Conservation (phyloP, 2,329 filamentous ascomycete genomes). For the Trichoderma sp. region DNA sequence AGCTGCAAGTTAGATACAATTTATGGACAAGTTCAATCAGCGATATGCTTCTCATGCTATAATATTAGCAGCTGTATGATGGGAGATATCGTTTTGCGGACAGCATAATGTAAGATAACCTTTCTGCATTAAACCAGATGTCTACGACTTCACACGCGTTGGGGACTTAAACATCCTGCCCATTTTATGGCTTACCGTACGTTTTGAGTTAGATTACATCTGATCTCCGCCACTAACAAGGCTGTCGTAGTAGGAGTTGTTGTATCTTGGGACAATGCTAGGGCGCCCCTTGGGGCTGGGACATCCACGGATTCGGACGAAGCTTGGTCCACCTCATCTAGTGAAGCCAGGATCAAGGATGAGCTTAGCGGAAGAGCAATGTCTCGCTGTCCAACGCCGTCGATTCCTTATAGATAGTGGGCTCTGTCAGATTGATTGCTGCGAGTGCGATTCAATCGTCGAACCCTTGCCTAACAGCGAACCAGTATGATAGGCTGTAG, state of each 20-base stretch:
- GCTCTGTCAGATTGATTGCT: neutral
- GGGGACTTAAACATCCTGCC: neutral
- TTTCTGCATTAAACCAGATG: neutral
- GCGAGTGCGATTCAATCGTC: neutral
- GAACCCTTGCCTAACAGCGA: neutral
- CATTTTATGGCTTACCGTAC: neutral
- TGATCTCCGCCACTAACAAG: neutral
- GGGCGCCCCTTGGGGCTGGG: neutral
- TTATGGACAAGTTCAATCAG: neutral
- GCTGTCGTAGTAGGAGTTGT: neutral
- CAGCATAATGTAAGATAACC: neutral
- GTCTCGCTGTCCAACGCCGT: neutral
- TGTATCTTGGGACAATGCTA: neutral
- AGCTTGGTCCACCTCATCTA: slow-evolving; percentile 1
- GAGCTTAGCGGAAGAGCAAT: neutral
- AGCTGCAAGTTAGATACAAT: neutral
- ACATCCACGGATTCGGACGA: neutral
- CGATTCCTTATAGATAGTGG: neutral
- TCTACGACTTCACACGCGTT: neutral
- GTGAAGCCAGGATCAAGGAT: slow-evolving; percentile 6
- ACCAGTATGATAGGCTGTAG: neutral
- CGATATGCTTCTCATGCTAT: neutral
- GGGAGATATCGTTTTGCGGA: neutral
- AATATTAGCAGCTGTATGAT: neutral
- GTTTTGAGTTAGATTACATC: neutral